Evolutionary conservation across 768 basidiomycete species (phyloP).

Genomic region (Serendipita vermifera): DNA sequence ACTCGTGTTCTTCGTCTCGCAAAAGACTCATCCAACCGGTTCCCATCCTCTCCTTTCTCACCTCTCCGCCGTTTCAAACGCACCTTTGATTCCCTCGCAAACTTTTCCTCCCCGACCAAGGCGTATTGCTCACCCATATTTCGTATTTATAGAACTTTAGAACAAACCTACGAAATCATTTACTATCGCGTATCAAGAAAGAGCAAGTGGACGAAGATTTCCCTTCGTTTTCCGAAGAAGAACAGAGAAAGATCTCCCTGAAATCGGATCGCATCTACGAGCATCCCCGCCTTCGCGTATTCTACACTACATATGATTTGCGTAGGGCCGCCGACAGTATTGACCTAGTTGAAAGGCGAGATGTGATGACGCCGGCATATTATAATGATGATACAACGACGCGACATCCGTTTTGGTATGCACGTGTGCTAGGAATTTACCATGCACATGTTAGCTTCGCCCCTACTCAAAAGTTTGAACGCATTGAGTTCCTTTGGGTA

Average conservation of each 20-base stretch:
- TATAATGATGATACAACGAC: slow-evolving; percentile 8
- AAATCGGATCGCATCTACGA: neutral
- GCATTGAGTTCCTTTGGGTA: slow-evolving; percentile 16
- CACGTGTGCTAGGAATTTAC: slow-evolving; percentile 12
- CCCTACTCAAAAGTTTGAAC: neutral
- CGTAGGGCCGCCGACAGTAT: slow-evolving; percentile 30
- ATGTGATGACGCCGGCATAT: slow-evolving; percentile 26
- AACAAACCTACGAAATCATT: no score
- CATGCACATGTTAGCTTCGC: neutral
- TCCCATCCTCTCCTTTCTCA: no score
- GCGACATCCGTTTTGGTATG: slow-evolving; percentile 17
- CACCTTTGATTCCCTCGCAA: no score
- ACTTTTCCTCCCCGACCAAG: no score
- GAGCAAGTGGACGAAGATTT: slow-evolving; percentile 22
- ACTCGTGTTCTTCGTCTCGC: no score
- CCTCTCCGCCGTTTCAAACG: no score
- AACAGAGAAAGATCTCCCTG: neutral
- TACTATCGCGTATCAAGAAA: slow-evolving; percentile 21
- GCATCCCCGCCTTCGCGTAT: slow-evolving; percentile 20
- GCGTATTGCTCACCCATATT: no score
- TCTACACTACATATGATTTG: slow-evolving; percentile 34
- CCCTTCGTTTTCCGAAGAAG: slow-evolving; percentile 10
- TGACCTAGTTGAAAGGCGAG: slow-evolving; percentile 25
- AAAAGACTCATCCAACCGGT: no score
- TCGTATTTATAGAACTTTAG: no score